These are phyloP conservation scores for Aspergillus versicolor DNA, from an alignment of 2,329 filamentous ascomycete genomes.

Conservation along the genomic window DNA sequence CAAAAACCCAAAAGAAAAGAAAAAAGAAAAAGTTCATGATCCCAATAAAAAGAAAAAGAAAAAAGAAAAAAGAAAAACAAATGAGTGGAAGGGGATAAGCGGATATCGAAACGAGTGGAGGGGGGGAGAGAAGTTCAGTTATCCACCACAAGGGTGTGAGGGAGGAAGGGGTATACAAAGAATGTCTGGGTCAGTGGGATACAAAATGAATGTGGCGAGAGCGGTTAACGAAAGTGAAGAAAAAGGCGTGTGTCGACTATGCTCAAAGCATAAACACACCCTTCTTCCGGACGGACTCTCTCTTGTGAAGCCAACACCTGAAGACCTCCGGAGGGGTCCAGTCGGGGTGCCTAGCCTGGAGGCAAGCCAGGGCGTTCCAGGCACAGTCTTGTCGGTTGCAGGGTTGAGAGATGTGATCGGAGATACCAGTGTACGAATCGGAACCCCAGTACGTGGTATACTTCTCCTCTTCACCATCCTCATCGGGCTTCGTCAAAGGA, in stretches of 20 bases:
- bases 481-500: conserved; percentile 13
- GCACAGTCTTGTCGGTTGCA: conserved; percentile 3
- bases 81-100: background rate
- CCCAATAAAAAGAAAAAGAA: background rate
- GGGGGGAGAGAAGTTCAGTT: background rate
- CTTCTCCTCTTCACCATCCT: conserved; percentile 12
- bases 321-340: conserved; percentile 5
- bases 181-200: background rate
- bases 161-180: background rate
- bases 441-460: conserved; percentile 15
- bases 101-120: background rate
- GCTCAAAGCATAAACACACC: conserved; percentile 2
- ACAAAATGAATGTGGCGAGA: conserved; percentile 6
- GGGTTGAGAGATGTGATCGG: background rate
- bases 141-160: background rate
- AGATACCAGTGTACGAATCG: conserved; percentile 13
- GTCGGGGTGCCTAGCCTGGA: background rate
- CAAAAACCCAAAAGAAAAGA: background rate
- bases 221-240: conserved; percentile 5
- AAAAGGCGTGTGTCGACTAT: background rate
- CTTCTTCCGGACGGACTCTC: background rate
- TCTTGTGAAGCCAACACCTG: background rate
- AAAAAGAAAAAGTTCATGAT: background rate
- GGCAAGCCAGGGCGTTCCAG: conserved; percentile 1
- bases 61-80: background rate